These are phyloP conservation scores for Podila verticillata DNA, from an alignment of 192 early-diverging fungal genomes.

Conservation along the genomic window DNA sequence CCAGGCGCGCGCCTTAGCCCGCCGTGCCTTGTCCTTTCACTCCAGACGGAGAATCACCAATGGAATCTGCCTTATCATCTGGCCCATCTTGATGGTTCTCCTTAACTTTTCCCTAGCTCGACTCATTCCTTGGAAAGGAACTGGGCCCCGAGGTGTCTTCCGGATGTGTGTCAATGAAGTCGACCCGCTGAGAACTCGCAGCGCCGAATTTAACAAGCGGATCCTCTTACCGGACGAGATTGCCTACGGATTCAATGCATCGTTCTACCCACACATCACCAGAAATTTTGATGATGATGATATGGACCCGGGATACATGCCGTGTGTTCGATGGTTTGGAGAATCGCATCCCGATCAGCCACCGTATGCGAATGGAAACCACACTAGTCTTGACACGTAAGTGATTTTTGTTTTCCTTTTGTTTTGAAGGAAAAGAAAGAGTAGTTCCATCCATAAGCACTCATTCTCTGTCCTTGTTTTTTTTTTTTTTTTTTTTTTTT, in stretches of 20 bases:
- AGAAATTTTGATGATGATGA: too few species aligned
- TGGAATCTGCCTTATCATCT: conserved; percentile 22
- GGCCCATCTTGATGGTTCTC: conserved; percentile 26
- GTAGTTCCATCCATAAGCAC: too few species aligned
- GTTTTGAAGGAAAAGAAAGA: neutral
- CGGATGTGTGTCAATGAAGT: conserved; percentile 25
- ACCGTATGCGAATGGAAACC: conserved; percentile 21
- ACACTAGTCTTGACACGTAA: neutral
- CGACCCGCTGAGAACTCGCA: neutral
- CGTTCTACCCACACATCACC: too few species aligned
- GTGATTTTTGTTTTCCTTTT: too few species aligned
- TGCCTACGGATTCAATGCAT: neutral
- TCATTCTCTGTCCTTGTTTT: too few species aligned
- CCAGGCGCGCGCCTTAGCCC: conserved; percentile 30
- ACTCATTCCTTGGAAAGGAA: neutral
- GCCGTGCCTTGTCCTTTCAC: conserved; percentile 37
- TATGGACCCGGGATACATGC: neutral
- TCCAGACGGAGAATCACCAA: conserved; percentile 22
- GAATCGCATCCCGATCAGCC: conserved; percentile 24
- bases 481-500: too few species aligned
- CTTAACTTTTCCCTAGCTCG: neutral
- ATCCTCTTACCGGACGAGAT: neutral
- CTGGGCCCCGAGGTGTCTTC: neutral
- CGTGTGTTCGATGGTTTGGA: conserved; percentile 48
- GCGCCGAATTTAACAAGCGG: neutral